These are phyloP conservation scores for Monotropa hypopitys DNA, from an alignment of 179 eudicot genomes.

Conservation along the genomic window DNA sequence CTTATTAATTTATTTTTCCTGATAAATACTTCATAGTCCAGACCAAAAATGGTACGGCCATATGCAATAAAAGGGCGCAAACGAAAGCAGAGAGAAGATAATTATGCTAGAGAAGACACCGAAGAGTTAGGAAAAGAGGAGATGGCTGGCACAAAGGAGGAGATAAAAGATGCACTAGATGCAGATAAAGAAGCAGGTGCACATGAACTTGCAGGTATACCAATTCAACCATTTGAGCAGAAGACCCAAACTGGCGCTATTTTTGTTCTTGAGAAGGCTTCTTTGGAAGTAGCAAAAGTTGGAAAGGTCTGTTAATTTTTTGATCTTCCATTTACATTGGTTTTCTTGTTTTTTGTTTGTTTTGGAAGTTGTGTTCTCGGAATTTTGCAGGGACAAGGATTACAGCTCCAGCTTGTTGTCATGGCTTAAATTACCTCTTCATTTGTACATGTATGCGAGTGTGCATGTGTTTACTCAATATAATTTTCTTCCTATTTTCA, in stretches of 20 bases:
- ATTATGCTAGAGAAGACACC: slow-evolving; percentile 34
- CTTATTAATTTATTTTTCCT: background rate
- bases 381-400: background rate
- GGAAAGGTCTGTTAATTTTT: slow-evolving; percentile 51
- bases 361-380: background rate
- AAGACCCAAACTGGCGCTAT: slow-evolving; percentile 40
- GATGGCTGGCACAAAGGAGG: slow-evolving; percentile 1
- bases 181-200: slow-evolving; percentile 23
- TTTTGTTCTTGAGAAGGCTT: slow-evolving; percentile 77
- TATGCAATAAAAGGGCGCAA: slow-evolving; percentile 34
- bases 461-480: background rate
- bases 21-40: background rate
- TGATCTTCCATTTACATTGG: background rate
- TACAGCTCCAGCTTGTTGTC: background rate
- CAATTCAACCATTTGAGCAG: slow-evolving; percentile 28
- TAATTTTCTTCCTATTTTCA: slow-evolving; percentile 17
- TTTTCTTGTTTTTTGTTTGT: background rate
- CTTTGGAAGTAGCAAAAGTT: slow-evolving; percentile 85
- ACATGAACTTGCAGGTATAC: slow-evolving; percentile 51
- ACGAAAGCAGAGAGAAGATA: slow-evolving; percentile 41
- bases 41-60: slow-evolving; percentile 28
- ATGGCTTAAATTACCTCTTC: background rate
- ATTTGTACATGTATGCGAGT: background rate
- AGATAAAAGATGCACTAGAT: slow-evolving; percentile 8
- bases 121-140: slow-evolving; percentile 21